Conservation (phyloP, 345 rosid species). For the Eucalyptus brandiana region DNA sequence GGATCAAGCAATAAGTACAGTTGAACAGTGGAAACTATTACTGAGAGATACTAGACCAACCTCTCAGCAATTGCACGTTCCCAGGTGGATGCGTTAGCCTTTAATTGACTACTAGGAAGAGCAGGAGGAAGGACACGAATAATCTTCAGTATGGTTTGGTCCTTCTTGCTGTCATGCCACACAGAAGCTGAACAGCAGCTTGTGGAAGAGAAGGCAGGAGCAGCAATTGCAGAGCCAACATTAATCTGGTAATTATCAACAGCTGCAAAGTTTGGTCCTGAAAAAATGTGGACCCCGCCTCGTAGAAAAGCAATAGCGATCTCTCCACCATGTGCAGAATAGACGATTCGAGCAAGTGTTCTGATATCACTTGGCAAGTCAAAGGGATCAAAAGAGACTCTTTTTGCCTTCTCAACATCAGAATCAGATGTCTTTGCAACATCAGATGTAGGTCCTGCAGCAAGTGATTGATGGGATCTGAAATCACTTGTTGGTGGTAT, state of each 20-base stretch:
- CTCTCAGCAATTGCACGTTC: conserved; percentile 99
- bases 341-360: conserved; percentile 86
- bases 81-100: conserved; percentile 76
- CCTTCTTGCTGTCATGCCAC: conserved; percentile 84
- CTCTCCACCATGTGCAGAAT: conserved; percentile 99
- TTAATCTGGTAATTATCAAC: conserved; percentile 94
- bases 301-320: conserved; percentile 90
- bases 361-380: conserved; percentile 97
- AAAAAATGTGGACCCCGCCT: conserved; percentile 96
- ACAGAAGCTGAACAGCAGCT: conserved; percentile 99
- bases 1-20: background rate
- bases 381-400: conserved; percentile 88
- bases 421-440: conserved; percentile 37
- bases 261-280: conserved; percentile 85
- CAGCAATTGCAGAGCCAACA: conserved; percentile 95
- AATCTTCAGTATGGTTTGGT: conserved; percentile 79
- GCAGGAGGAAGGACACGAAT: conserved; percentile 98
- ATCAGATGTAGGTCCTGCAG: conserved; percentile 41
- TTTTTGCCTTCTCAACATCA: conserved; percentile 45
- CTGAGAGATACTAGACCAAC: conserved; percentile 13
- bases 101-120: conserved; percentile 63
- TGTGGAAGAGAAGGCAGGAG: conserved; percentile 98
- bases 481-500: conserved; percentile 87
- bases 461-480: conserved; percentile 41
- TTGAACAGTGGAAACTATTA: background rate